Percentiles rank a stretch among this genome's conserved stretches.
These are phyloP conservation scores for Linnemannia zychae DNA, from an alignment of 192 early-diverging fungal species.

Conservation along the genomic window DNA sequence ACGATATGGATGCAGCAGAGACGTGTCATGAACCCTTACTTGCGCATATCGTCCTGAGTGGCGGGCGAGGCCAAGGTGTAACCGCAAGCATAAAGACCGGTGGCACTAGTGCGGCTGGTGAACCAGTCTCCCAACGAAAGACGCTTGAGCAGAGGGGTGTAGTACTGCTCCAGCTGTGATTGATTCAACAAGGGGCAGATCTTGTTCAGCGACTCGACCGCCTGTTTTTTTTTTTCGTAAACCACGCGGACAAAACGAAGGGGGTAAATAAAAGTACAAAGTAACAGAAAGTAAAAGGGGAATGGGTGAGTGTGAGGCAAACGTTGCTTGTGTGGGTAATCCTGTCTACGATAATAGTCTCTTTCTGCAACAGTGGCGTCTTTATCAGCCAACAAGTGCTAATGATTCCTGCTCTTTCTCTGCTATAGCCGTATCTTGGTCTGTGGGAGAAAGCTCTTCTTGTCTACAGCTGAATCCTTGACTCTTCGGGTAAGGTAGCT, in stretches of 20 bases:
- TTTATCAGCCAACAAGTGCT: no score
- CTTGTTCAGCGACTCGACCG: constrained; percentile 93
- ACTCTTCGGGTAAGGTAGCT: neutral
- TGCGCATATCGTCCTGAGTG: constrained; percentile 89
- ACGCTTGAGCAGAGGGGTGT: constrained; percentile 92
- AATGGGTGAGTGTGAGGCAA: neutral
- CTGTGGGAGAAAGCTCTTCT: no score
- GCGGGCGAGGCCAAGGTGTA: constrained; percentile 79
- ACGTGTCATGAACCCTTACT: constrained; percentile 49
- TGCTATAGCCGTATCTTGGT: no score
- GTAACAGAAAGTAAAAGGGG: neutral
- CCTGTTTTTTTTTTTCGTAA: constrained; percentile 65
- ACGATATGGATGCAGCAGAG: neutral
- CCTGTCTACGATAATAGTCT: neutral
- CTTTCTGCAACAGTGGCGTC: no score
- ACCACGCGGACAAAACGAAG: constrained; percentile 6
- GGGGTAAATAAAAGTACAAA: neutral
- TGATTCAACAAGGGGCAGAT: constrained; percentile 81
- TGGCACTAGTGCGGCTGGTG: constrained; percentile 93
- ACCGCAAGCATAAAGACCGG: constrained; percentile 91
- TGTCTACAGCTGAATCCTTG: neutral
- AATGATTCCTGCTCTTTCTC: no score
- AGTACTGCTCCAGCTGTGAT: constrained; percentile 88
- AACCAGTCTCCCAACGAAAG: constrained; percentile 98
- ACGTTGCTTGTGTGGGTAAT: neutral